Evolutionary conservation across 2,329 filamentous ascomycete species (phyloP).

Genomic region (Stenocarpella maydis): DNA sequence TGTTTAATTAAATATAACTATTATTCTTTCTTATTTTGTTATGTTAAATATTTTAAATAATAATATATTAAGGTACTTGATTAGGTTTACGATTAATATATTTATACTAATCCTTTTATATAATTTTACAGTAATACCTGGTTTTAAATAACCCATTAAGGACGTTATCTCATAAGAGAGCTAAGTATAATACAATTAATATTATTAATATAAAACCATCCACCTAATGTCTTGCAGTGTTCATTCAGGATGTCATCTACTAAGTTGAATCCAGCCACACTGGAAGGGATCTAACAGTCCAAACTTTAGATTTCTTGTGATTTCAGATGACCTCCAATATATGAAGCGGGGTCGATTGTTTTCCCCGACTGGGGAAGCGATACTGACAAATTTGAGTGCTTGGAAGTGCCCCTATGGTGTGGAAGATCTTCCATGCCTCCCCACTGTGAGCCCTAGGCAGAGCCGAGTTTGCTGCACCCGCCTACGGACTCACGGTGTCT

Average conservation of each 20-base stretch:
- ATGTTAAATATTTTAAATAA: too few relatives aligned
- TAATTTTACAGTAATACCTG: too few relatives aligned
- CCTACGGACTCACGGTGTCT: neutral
- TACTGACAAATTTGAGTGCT: neutral
- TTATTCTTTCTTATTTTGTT: too few relatives aligned
- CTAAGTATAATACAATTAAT: neutral
- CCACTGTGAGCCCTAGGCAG: neutral
- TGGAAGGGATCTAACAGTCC: constrained; percentile 6
- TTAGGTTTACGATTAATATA: too few relatives aligned
- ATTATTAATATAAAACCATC: neutral
- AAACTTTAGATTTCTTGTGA: neutral
- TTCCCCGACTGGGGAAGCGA: too few relatives aligned
- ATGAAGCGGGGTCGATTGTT: too few relatives aligned
- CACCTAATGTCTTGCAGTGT: neutral
- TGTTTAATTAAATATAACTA: too few relatives aligned
- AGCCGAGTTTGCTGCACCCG: neutral
- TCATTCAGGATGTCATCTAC: neutral
- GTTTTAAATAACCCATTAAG: too few relatives aligned
- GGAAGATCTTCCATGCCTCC: neutral
- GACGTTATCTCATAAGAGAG: too few relatives aligned
- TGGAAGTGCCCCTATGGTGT: neutral
- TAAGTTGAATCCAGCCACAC: neutral
- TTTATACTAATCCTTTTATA: too few relatives aligned
- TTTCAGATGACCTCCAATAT: fast-evolving
- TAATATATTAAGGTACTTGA: too few relatives aligned